Evolutionary conservation across 208 protist species (phyloP).

Genomic region (Angomonas deanei): DNA sequence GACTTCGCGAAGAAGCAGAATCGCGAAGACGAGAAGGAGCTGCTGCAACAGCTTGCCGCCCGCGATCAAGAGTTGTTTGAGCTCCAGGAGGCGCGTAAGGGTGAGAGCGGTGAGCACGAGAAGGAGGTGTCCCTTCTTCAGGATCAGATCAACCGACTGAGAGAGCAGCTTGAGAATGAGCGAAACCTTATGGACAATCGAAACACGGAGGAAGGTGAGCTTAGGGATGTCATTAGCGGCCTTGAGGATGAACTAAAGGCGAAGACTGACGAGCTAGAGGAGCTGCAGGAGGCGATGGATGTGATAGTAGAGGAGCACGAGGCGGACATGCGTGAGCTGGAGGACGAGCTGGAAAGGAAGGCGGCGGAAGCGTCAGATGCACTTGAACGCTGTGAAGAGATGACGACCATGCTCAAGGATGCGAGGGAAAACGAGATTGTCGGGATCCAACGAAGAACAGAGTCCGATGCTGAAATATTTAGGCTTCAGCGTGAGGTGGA

Average conservation of each 20-base stretch:
- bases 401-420: slow-evolving; percentile 66
- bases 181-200: slow-evolving; percentile 22
- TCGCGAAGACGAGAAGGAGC: slow-evolving; percentile 47
- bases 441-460: slow-evolving; percentile 35
- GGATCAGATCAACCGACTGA: slow-evolving; percentile 50
- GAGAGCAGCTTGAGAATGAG: slow-evolving; percentile 36
- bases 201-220: slow-evolving; percentile 27
- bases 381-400: slow-evolving; percentile 65
- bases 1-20: slow-evolving; percentile 46
- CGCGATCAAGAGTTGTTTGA: slow-evolving; percentile 68
- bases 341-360: slow-evolving; percentile 47
- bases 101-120: slow-evolving; percentile 48
- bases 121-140: slow-evolving; percentile 48
- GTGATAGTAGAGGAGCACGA: slow-evolving; percentile 55
- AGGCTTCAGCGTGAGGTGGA: slow-evolving; percentile 65
- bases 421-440: slow-evolving; percentile 60
- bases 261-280: slow-evolving; percentile 50
- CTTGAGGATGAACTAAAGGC: slow-evolving; percentile 25
- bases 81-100: slow-evolving; percentile 48
- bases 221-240: slow-evolving; percentile 32
- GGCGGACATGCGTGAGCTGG: slow-evolving; percentile 45
- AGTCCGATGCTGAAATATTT: slow-evolving; percentile 73
- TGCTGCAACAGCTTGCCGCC: slow-evolving; percentile 47
- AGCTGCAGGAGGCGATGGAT: slow-evolving; percentile 40
- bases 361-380: slow-evolving; percentile 61